Conservation (phyloP, 2,329 filamentous ascomycete genomes). For the Stenocarpella maydis region DNA sequence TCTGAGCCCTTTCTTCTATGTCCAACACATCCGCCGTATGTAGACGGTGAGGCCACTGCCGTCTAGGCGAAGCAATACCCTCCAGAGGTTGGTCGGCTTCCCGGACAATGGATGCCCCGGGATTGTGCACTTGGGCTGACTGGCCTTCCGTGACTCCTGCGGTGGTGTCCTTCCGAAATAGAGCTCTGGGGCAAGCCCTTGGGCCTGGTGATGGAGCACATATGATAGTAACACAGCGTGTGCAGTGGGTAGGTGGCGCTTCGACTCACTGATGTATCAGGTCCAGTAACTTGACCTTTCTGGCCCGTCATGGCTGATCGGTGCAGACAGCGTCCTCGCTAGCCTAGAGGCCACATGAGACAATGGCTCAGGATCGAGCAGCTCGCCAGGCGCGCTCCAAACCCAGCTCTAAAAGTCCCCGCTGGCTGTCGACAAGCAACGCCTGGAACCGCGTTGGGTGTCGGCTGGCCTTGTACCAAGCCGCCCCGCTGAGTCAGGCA, state of each 20-base stretch:
- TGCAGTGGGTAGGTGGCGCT: constrained; percentile 2
- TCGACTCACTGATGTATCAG: constrained; percentile 1
- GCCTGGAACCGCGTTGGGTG: background rate
- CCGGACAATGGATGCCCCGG: background rate
- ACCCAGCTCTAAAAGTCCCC: background rate
- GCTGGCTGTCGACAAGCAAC: constrained; percentile 5
- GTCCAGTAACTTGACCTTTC: constrained; percentile 6
- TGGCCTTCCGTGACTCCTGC: constrained; percentile 6
- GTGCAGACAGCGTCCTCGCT: constrained; percentile 11
- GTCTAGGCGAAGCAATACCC: background rate
- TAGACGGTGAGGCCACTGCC: background rate
- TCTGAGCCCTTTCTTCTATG: background rate
- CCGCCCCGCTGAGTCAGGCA: constrained; percentile 22
- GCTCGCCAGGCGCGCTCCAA: background rate
- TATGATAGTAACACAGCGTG: constrained; percentile 14
- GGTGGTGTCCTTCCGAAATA: background rate
- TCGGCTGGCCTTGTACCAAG: constrained; percentile 8
- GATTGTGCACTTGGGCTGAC: background rate
- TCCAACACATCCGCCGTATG: background rate
- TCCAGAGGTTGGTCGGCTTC: background rate
- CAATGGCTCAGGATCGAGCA: constrained; percentile 10
- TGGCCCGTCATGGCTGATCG: constrained; percentile 10
- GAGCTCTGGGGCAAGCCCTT: background rate
- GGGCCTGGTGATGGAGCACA: constrained; percentile 12
- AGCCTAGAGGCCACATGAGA: background rate